A percentile compares a stretch with the other conserved stretches of the same genome.
phyloP scores from a whole-genome alignment of 495 filamentous ascomycete genomes.

The Daldinia bambusicola region DNA sequence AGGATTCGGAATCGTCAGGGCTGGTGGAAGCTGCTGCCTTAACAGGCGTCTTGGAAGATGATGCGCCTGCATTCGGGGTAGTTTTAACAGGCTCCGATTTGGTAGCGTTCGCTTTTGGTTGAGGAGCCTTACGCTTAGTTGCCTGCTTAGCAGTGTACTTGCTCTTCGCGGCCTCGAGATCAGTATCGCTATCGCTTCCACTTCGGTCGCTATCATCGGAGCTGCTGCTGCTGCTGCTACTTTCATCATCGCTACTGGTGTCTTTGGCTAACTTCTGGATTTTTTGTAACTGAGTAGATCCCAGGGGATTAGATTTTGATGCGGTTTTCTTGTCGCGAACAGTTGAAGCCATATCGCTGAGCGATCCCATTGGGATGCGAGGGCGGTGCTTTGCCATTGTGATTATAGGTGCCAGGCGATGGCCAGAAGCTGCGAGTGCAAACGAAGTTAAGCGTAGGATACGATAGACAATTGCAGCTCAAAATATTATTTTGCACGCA shows the following conservation, averaged over 20 bases:
- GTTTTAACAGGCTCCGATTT: constrained; percentile 27
- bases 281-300: constrained; percentile 35
- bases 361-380: constrained; percentile 21
- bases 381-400: constrained; percentile 25
- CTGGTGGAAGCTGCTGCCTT: constrained; percentile 25
- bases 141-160: constrained; percentile 43
- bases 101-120: constrained; percentile 28
- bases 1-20: constrained; percentile 38
- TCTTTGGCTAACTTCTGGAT: constrained; percentile 34
- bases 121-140: constrained; percentile 34
- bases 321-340: constrained; percentile 27
- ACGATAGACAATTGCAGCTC: constrained; percentile 9
- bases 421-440: neutral
- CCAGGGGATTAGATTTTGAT: constrained; percentile 12
- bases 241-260: constrained; percentile 38
- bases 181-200: constrained; percentile 41
- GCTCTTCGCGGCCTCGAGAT: constrained; percentile 43
- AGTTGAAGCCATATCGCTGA: constrained; percentile 17
- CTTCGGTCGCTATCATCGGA: constrained; percentile 35
- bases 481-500: neutral
- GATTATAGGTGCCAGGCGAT: constrained; percentile 18
- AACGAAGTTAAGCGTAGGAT: neutral
- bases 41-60: neutral
- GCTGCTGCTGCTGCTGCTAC: constrained; percentile 27
- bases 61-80: neutral